These are phyloP conservation scores for Trematosphaeria pertusa DNA, from an alignment of 2,329 filamentous ascomycete genomes.

Conservation along the genomic window DNA sequence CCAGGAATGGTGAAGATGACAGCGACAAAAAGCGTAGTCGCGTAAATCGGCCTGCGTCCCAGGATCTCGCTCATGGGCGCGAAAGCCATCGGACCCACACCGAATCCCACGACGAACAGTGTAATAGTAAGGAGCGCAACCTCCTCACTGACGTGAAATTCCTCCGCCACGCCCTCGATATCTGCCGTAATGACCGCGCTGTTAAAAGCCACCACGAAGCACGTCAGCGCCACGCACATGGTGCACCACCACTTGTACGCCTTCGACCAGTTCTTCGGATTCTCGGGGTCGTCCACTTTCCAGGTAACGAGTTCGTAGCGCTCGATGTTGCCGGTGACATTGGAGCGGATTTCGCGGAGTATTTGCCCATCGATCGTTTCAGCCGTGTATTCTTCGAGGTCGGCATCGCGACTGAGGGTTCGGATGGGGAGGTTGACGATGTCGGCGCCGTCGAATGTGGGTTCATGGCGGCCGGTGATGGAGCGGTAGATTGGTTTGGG, in stretches of 20 bases:
- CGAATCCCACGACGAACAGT: slow-evolving; percentile 83
- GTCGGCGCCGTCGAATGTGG: slow-evolving; percentile 46
- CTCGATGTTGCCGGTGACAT: slow-evolving; percentile 58
- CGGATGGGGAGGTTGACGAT: slow-evolving; percentile 69
- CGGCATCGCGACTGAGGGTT: slow-evolving; percentile 63
- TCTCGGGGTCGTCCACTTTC: slow-evolving; percentile 72
- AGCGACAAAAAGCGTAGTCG: slow-evolving; percentile 70
- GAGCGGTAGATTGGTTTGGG: slow-evolving; percentile 24
- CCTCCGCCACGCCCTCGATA: slow-evolving; percentile 66
- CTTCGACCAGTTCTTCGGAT: slow-evolving; percentile 87
- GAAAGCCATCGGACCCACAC: slow-evolving; percentile 80
- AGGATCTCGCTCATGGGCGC: slow-evolving; percentile 79
- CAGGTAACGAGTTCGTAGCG: slow-evolving; percentile 74
- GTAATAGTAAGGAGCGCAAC: slow-evolving; percentile 75
- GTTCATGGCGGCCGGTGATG: slow-evolving; percentile 8
- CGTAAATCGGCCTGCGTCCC: slow-evolving; percentile 75
- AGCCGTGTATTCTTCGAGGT: slow-evolving; percentile 69
- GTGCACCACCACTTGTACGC: slow-evolving; percentile 78
- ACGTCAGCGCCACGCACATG: slow-evolving; percentile 74
- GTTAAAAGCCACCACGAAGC: slow-evolving; percentile 57
- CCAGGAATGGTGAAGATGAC: slow-evolving; percentile 83
- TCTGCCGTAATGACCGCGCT: slow-evolving; percentile 82
- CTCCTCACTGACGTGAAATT: slow-evolving; percentile 74
- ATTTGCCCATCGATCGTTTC: slow-evolving; percentile 70
- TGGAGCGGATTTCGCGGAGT: slow-evolving; percentile 61